Conservation (phyloP, 2,329 filamentous ascomycete species). For the Sodiomyces alkalinus region DNA sequence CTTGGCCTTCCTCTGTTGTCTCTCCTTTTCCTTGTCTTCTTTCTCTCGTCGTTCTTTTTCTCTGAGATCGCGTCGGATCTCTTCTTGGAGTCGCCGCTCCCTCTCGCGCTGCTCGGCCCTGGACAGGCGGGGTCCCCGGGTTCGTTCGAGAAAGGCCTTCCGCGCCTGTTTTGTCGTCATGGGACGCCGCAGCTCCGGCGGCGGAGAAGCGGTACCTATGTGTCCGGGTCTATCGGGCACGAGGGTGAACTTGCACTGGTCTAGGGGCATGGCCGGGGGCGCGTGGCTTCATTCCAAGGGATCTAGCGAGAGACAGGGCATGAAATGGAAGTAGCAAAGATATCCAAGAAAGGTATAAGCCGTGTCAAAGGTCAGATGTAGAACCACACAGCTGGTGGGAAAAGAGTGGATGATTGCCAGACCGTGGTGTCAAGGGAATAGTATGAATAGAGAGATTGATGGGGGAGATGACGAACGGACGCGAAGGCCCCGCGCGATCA, state of each 20-base stretch:
- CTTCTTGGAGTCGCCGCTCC: slow-evolving; percentile 15
- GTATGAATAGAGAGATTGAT: no score
- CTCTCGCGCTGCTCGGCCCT: slow-evolving; percentile 25
- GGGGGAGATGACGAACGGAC: no score
- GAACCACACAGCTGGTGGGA: no score
- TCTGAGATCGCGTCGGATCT: slow-evolving; percentile 3
- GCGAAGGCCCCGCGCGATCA: slow-evolving; percentile 3
- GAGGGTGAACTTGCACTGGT: slow-evolving; percentile 27
- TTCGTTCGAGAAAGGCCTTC: slow-evolving; percentile 22
- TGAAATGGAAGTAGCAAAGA: no score
- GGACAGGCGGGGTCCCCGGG: slow-evolving; percentile 21
- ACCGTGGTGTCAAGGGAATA: no score
- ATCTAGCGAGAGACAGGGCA: no score
- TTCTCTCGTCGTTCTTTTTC: slow-evolving; percentile 33
- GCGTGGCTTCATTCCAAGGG: background rate
- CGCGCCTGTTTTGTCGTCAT: slow-evolving; percentile 28
- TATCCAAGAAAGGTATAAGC: no score
- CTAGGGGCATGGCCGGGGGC: slow-evolving; percentile 16
- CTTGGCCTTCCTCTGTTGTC: slow-evolving; percentile 30
- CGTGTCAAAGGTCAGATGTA: no score
- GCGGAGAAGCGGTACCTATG: slow-evolving; percentile 1
- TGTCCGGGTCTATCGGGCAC: slow-evolving; percentile 18
- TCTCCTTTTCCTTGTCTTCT: slow-evolving; percentile 34
- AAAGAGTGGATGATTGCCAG: no score
- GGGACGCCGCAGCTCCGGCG: slow-evolving; percentile 6